These are phyloP conservation scores for Wickerhamomyces ciferrii DNA, from an alignment of 805 yeast species.

Conservation along the genomic window DNA sequence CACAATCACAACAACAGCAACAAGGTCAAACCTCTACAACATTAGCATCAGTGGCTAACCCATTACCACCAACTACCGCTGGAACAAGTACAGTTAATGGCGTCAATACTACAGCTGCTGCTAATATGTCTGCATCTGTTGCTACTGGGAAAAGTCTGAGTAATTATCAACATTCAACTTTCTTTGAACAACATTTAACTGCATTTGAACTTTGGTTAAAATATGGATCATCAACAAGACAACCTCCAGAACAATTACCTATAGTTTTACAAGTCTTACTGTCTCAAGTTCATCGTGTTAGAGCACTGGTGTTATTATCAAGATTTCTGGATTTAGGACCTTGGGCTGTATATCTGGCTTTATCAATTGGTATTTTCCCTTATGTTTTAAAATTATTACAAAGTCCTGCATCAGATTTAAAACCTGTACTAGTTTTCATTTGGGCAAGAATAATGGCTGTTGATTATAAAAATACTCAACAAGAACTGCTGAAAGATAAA, in stretches of 20 bases:
- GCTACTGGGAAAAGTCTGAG: constrained; percentile 21
- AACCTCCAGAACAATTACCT: constrained; percentile 93
- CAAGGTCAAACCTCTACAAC: background rate
- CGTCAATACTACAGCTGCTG: constrained; percentile 1
- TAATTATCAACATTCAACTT: constrained; percentile 84
- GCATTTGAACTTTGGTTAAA: constrained; percentile 97
- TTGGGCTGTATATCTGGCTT: constrained; percentile 91
- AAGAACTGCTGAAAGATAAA: constrained; percentile 85
- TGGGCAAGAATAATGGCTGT: constrained; percentile 99
- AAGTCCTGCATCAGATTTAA: constrained; percentile 91
- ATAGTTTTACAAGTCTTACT: constrained; percentile 87
- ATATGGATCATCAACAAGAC: constrained; percentile 77
- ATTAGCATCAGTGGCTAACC: constrained; percentile 12
- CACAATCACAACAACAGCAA: background rate
- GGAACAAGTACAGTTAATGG: no score
- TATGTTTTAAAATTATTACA: constrained; percentile 86
- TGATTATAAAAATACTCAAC: constrained; percentile 85
- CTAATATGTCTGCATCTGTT: constrained; percentile 6
- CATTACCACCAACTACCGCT: constrained; percentile 13
- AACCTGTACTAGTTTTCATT: constrained; percentile 89
- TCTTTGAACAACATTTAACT: constrained; percentile 92
- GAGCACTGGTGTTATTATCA: constrained; percentile 81
- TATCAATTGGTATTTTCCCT: constrained; percentile 94
- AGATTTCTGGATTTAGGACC: constrained; percentile 92
- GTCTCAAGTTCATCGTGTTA: constrained; percentile 88